Conservation (phyloP, 148 eudicot species). For the Nyssa sinensis region DNA sequence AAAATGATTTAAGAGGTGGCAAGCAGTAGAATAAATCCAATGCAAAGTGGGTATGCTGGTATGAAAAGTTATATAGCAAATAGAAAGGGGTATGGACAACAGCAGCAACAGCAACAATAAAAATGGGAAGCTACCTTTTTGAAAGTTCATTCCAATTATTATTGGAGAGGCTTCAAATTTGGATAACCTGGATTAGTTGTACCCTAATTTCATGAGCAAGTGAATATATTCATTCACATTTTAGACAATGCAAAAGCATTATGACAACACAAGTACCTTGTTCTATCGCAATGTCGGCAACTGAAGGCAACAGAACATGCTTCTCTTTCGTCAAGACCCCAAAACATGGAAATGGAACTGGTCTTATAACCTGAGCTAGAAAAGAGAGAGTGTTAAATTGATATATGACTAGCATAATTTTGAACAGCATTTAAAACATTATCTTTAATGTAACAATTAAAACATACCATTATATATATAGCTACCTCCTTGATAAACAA, state of each 20-base stretch:
- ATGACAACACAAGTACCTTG: constrained; percentile 51
- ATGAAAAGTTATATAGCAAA: background rate
- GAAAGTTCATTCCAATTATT: background rate
- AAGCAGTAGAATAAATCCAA: background rate
- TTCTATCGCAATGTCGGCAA: constrained; percentile 79
- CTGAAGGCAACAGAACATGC: constrained; percentile 69
- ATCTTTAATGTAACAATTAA: background rate
- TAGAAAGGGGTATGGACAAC: background rate
- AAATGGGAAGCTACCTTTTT: background rate
- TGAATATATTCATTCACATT: background rate
- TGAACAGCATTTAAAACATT: background rate
- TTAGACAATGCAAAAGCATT: background rate
- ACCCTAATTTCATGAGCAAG: background rate
- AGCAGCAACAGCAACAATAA: too few species aligned
- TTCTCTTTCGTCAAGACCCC: constrained; percentile 85
- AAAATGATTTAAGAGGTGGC: background rate
- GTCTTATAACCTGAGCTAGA: constrained; percentile 56
- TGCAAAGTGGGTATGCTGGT: background rate
- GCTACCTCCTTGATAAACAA: too few species aligned
- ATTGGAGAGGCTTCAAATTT: background rate
- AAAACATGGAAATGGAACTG: constrained; percentile 77
- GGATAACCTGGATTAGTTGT: background rate
- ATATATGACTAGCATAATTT: background rate
- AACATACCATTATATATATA: too few species aligned
- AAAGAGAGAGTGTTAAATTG: constrained; percentile 10